Conservation (phyloP, 2,329 filamentous ascomycete genomes). For the Xylaria polymorpha region DNA sequence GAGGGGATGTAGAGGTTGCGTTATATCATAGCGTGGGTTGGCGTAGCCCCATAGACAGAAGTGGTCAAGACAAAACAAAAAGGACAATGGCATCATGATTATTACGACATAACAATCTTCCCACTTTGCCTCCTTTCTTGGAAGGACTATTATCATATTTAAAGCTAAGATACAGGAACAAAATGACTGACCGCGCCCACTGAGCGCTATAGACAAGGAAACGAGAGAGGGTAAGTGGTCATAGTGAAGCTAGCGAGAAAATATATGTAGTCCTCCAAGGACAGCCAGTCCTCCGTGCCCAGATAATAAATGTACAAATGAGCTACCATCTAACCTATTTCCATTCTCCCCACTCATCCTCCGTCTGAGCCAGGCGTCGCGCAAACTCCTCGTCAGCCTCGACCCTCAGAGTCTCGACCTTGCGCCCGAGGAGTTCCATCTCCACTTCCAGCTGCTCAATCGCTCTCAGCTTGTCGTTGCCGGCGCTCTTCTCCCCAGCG, state of each 20-base stretch:
- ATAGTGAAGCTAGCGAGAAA: not conserved
- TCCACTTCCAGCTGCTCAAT: slow-evolving; percentile 50
- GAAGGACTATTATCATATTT: not conserved
- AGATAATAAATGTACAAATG: slow-evolving; percentile 13
- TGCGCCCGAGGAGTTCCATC: slow-evolving; percentile 43
- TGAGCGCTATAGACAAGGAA: not conserved
- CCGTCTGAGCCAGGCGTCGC: slow-evolving; percentile 54
- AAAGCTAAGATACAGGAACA: not conserved
- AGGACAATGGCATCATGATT: slow-evolving; percentile 9
- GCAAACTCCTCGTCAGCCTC: slow-evolving; percentile 63
- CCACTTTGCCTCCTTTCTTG: too few relatives aligned
- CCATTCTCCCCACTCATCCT: slow-evolving; percentile 34
- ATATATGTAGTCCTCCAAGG: not conserved
- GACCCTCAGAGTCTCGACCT: slow-evolving; percentile 52
- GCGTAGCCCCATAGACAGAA: slow-evolving; percentile 5
- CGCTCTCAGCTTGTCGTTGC: not conserved
- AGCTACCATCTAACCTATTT: slow-evolving; percentile 7
- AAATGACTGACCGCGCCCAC: not conserved
- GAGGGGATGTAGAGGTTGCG: not conserved
- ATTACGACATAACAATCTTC: not conserved
- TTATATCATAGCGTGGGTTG: not conserved
- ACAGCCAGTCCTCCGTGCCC: not conserved
- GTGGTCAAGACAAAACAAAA: slow-evolving; percentile 4
- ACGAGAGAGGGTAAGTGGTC: not conserved
- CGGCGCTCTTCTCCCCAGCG: slow-evolving; percentile 12